Conservation (phyloP, 768 basidiomycete species). For the Cystofilobasidium bisporidii region DNA sequence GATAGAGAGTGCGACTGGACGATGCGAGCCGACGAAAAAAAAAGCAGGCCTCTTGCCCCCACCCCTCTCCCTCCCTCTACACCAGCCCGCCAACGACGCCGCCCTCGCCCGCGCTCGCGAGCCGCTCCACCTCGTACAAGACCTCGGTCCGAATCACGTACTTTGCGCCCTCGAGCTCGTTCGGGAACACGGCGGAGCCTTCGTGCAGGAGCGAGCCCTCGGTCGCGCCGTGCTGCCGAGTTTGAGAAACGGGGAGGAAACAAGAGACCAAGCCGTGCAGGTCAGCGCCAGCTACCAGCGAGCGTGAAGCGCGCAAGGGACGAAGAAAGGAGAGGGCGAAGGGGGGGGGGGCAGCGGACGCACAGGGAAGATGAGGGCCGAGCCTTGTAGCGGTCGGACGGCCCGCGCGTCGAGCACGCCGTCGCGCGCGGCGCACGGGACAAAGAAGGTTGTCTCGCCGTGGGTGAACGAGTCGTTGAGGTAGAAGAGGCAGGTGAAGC, state of each 20-base stretch:
- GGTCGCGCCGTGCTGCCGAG: slow-evolving; percentile 37
- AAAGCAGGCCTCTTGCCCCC: no score
- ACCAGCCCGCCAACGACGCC: slow-evolving; percentile 24
- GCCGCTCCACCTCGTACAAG: slow-evolving; percentile 25
- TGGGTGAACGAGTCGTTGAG: slow-evolving; percentile 41
- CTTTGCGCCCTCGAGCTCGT: slow-evolving; percentile 36
- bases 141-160: slow-evolving; percentile 40
- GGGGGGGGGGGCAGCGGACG: slow-evolving; percentile 18
- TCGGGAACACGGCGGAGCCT: slow-evolving; percentile 36
- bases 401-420: slow-evolving; percentile 48
- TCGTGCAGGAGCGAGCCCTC: slow-evolving; percentile 40
- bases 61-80: neutral
- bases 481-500: slow-evolving; percentile 39
- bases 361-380: slow-evolving; percentile 47
- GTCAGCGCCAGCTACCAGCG: no score
- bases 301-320: neutral
- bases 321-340: neutral
- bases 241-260: no score
- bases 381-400: slow-evolving; percentile 47
- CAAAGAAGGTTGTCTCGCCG: slow-evolving; percentile 52
- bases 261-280: no score
- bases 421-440: slow-evolving; percentile 43
- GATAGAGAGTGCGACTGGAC: no score
- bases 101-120: slow-evolving; percentile 23
- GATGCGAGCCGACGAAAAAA: no score